Evolutionary conservation across 2,329 filamentous ascomycete genomes (phyloP).

Genomic region (Aspergillus sp.): DNA sequence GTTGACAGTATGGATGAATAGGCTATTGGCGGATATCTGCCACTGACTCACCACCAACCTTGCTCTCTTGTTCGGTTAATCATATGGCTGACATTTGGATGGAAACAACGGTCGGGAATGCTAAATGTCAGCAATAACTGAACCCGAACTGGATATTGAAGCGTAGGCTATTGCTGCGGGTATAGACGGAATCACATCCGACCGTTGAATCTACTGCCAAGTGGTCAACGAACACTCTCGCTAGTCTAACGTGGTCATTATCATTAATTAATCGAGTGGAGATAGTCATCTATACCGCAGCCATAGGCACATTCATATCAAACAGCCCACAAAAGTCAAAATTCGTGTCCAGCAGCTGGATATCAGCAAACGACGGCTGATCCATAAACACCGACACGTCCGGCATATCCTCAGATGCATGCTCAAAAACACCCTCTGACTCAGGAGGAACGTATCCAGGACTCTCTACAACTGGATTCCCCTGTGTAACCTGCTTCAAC

Average conservation of each 20-base stretch:
- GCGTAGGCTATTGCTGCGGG: too few relatives aligned
- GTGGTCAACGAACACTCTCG: too few relatives aligned
- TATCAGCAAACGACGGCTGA: not conserved
- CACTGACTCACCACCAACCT: not conserved
- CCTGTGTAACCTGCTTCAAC: not conserved
- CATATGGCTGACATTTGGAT: too few relatives aligned
- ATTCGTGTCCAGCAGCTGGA: constrained; percentile 2
- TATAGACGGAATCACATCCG: too few relatives aligned
- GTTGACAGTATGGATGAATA: not conserved
- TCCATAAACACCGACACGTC: not conserved
- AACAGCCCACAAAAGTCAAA: constrained; percentile 10
- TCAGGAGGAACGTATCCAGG: too few relatives aligned
- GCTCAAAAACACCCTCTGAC: not conserved
- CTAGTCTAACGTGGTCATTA: too few relatives aligned
- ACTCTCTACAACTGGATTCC: too few relatives aligned
- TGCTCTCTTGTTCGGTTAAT: too few relatives aligned
- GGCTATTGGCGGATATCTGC: not conserved
- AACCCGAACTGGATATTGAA: too few relatives aligned
- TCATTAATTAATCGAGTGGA: not conserved
- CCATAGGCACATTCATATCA: constrained; percentile 1
- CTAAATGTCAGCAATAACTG: too few relatives aligned
- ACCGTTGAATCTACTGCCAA: too few relatives aligned
- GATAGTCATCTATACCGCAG: not conserved
- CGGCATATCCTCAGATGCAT: not conserved
- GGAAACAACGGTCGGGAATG: too few relatives aligned